phyloP scores from a whole-genome alignment of 2,329 filamentous ascomycete genomes.

The Huntiella bhutanensis region DNA sequence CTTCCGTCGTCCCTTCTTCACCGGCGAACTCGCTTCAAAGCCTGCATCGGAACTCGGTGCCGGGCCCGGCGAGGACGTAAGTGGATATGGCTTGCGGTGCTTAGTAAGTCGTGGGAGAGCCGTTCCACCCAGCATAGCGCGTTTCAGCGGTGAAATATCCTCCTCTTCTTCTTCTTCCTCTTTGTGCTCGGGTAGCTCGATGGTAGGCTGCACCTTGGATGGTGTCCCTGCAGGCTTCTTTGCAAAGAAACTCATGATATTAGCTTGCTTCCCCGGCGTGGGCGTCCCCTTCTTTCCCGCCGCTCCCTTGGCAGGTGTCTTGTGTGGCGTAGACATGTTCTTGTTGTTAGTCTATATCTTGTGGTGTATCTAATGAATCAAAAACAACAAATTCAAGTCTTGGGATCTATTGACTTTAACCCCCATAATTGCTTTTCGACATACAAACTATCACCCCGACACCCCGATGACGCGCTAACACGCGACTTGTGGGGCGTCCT shows the following conservation, averaged over 20 bases:
- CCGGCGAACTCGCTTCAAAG: no score
- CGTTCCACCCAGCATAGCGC: slow-evolving; percentile 24
- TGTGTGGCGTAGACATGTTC: slow-evolving; percentile 6
- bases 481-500: no score
- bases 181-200: no score
- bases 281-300: slow-evolving; percentile 13
- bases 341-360: neutral
- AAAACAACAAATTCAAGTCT: no score
- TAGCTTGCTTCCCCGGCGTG: slow-evolving; percentile 21
- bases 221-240: slow-evolving; percentile 17
- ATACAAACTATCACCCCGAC: no score
- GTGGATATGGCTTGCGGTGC: slow-evolving; percentile 20
- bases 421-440: no score
- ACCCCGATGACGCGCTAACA: no score
- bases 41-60: slow-evolving; percentile 51
- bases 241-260: slow-evolving; percentile 26
- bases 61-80: slow-evolving; percentile 46
- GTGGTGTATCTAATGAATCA: no score
- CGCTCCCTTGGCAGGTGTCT: slow-evolving; percentile 16
- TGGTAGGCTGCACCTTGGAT: slow-evolving; percentile 16
- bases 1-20: slow-evolving; percentile 19
- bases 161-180: slow-evolving; percentile 1
- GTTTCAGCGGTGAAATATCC: slow-evolving; percentile 16
- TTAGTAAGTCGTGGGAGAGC: slow-evolving; percentile 18
- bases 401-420: no score